Evolutionary conservation across 805 yeast species (phyloP).

Genomic region (Kluyveromyces aestuarii): DNA sequence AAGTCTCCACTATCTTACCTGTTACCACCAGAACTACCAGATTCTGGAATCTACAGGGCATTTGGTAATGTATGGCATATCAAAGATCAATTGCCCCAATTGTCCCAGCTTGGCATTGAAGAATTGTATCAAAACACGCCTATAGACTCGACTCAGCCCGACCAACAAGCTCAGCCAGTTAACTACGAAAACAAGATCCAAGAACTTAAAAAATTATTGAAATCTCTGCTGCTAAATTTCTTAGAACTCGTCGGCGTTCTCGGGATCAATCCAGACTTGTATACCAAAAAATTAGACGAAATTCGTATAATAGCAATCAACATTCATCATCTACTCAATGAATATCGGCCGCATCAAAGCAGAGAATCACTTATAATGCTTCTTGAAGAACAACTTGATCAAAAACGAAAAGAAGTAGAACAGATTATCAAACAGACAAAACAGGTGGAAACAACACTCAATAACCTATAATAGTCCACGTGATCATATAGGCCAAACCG

Average conservation of each 20-base stretch:
- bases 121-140: constrained; percentile 47
- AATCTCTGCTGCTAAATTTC: constrained; percentile 70
- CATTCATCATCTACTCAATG: constrained; percentile 84
- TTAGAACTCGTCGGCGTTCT: constrained; percentile 74
- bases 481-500: not conserved
- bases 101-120: constrained; percentile 66
- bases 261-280: constrained; percentile 60
- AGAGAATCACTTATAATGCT: constrained; percentile 78
- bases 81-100: constrained; percentile 63
- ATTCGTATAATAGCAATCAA: constrained; percentile 75
- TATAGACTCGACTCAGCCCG: constrained; percentile 13
- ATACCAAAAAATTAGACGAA: constrained; percentile 60
- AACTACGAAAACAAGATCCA: constrained; percentile 44
- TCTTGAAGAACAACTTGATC: constrained; percentile 59
- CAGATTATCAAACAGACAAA: constrained; percentile 32
- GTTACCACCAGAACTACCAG: constrained; percentile 57
- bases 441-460: constrained; percentile 33
- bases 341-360: constrained; percentile 92
- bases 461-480: constrained; percentile 21
- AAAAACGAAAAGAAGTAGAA: constrained; percentile 46
- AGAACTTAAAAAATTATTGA: constrained; percentile 72
- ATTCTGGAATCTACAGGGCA: constrained; percentile 61
- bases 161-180: constrained; percentile 12
- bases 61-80: constrained; percentile 88
- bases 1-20: constrained; percentile 37